Percentiles rank a stretch among this genome's conserved stretches.
These are phyloP conservation scores for Aspergillus bombycis DNA, from an alignment of 2,329 filamentous ascomycete genomes.

Conservation along the genomic window DNA sequence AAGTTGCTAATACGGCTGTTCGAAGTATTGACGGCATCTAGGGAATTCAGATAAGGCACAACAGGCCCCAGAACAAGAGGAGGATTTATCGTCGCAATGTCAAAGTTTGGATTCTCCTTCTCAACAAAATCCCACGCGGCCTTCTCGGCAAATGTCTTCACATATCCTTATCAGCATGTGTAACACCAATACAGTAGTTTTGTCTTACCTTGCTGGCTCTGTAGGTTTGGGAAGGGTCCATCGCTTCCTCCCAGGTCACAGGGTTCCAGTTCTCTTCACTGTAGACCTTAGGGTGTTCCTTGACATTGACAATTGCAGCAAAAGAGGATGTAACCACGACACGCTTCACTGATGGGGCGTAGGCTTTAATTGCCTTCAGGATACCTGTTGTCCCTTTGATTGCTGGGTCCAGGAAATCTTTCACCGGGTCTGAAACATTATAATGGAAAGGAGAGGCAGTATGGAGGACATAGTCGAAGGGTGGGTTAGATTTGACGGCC, in stretches of 20 bases:
- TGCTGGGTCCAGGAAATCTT: conserved; percentile 63
- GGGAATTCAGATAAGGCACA: conserved; percentile 64
- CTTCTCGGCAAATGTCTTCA: conserved; percentile 62
- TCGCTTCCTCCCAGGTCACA: conserved; percentile 46
- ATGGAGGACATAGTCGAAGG: conserved; percentile 74
- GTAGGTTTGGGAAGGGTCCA: conserved; percentile 43
- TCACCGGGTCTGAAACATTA: conserved; percentile 71
- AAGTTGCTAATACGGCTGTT: conserved; percentile 69
- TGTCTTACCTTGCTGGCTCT: conserved; percentile 56
- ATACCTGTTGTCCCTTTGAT: conserved; percentile 67
- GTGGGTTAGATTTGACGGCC: conserved; percentile 62
- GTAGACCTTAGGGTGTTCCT: conserved; percentile 38
- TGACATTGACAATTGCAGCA: conserved; percentile 62
- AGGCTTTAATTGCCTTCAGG: conserved; percentile 63
- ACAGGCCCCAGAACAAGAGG: conserved; percentile 67
- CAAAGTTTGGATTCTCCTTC: conserved; percentile 60
- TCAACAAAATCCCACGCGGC: conserved; percentile 68
- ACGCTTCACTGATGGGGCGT: conserved; percentile 68
- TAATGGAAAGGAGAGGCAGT: conserved; percentile 76
- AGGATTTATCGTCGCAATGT: conserved; percentile 63
- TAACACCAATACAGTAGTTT: not conserved
- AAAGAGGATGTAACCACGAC: conserved; percentile 74
- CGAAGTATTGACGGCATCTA: conserved; percentile 71
- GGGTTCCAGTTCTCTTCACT: conserved; percentile 49
- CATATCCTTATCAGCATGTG: conserved; percentile 13